Conservation (phyloP, 1,284 basidiomycete species). For the Lentinula novae-zelandiae region DNA sequence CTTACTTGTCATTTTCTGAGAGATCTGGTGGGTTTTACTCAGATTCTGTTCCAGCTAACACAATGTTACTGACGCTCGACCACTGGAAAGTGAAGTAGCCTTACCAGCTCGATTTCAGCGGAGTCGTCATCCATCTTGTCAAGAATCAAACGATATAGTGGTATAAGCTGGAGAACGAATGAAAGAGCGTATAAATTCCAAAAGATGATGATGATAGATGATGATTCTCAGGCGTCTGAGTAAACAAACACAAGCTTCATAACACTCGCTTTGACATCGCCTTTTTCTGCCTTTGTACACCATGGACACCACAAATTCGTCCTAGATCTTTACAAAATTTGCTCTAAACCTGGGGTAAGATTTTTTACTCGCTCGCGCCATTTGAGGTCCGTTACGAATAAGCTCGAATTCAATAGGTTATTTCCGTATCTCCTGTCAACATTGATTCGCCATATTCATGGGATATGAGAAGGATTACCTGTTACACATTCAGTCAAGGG, state of each 20-base stretch:
- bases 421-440: not conserved
- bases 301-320: not conserved
- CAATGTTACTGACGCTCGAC: constrained; percentile 4
- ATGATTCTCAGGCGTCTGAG: not conserved
- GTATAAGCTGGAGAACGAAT: too few relatives aligned
- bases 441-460: not conserved
- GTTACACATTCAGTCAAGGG: not conserved
- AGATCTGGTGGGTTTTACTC: constrained; percentile 78
- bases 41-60: constrained; percentile 77
- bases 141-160: not conserved
- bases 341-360: not conserved
- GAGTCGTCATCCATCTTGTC: constrained; percentile 70
- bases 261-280: not conserved
- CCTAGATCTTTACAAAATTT: not conserved
- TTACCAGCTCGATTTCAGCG: constrained; percentile 72
- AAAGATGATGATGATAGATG: not conserved
- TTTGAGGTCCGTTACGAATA: not conserved
- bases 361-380: not conserved
- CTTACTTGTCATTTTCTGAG: constrained; percentile 78
- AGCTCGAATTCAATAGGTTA: not conserved
- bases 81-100: constrained; percentile 10
- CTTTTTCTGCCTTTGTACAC: not conserved
- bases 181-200: too few relatives aligned
- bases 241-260: not conserved
- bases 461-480: not conserved